phyloP scores from a whole-genome alignment of 331 rosid species.

The Rhamnella rubrinervis region DNA sequence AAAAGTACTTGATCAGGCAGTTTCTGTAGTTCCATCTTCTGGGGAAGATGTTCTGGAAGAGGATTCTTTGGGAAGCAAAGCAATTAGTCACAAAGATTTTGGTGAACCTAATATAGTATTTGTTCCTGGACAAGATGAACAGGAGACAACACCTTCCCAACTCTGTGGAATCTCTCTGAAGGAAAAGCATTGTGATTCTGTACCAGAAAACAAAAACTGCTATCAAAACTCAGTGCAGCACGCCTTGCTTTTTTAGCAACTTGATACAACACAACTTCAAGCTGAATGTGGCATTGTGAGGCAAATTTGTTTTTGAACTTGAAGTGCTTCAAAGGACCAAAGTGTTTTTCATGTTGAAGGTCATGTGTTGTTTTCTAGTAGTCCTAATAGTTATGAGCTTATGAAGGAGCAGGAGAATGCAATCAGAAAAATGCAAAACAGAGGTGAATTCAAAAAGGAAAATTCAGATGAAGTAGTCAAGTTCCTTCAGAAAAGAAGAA shows the following conservation, averaged over 20 bases:
- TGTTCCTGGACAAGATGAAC: constrained; percentile 27
- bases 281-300: too few species aligned
- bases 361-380: too few species aligned
- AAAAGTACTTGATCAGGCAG: constrained; percentile 23
- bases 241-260: too few species aligned
- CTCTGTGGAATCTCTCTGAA: constrained; percentile 22
- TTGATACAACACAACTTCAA: too few species aligned
- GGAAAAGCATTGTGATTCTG: constrained; percentile 30
- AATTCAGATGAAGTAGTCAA: too few species aligned
- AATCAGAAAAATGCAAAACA: too few species aligned
- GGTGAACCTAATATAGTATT: constrained; percentile 21
- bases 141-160: constrained; percentile 28
- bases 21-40: constrained; percentile 32
- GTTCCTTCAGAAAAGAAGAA: too few species aligned
- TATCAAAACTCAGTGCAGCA: too few species aligned
- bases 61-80: constrained; percentile 15
- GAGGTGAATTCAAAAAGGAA: too few species aligned
- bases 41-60: constrained; percentile 33
- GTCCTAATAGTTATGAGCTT: too few species aligned
- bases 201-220: constrained; percentile 20
- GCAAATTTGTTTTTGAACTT: too few species aligned
- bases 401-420: too few species aligned
- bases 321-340: constrained; percentile 20
- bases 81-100: constrained; percentile 8
- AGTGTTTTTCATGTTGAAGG: constrained; percentile 16